Percentiles rank a stretch among this genome's conserved stretches.
phyloP scores from a whole-genome alignment of 345 rosid genomes.

The Bruguiera sexangula region DNA sequence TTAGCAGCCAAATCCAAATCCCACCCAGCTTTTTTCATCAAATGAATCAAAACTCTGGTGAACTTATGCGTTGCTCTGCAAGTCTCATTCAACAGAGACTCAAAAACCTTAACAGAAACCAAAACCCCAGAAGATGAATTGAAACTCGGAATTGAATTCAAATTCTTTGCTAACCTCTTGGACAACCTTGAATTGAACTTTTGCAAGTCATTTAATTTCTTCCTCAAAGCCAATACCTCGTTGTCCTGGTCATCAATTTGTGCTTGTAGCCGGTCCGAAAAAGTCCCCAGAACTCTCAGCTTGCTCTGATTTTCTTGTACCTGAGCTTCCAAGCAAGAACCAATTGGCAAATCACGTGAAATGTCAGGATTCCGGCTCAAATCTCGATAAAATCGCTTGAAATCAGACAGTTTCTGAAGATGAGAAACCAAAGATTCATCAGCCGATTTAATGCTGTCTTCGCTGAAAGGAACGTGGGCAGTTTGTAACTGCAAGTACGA shows the following conservation, averaged over 20 bases:
- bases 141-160: constrained; percentile 21
- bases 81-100: constrained; percentile 62
- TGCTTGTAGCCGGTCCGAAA: constrained; percentile 71
- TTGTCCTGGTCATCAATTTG: constrained; percentile 71
- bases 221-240: constrained; percentile 54
- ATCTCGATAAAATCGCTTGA: constrained; percentile 55
- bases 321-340: constrained; percentile 80
- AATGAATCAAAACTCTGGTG: constrained; percentile 60
- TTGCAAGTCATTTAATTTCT: constrained; percentile 57
- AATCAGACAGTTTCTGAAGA: constrained; percentile 64
- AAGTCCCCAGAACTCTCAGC: constrained; percentile 65
- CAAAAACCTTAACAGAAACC: constrained; percentile 58
- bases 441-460: constrained; percentile 56
- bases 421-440: constrained; percentile 72
- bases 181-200: constrained; percentile 51
- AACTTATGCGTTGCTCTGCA: constrained; percentile 58
- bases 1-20: constrained; percentile 80
- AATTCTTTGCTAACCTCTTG: constrained; percentile 46
- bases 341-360: constrained; percentile 44
- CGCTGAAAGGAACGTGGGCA: constrained; percentile 74
- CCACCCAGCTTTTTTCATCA: constrained; percentile 90
- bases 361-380: constrained; percentile 43
- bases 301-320: constrained; percentile 96
- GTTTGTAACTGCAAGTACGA: constrained; percentile 83
- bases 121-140: constrained; percentile 50